Percentiles rank a stretch among this genome's conserved stretches.
phyloP scores from a whole-genome alignment of 2,329 filamentous ascomycete species.

The Trichoderma sp. region DNA sequence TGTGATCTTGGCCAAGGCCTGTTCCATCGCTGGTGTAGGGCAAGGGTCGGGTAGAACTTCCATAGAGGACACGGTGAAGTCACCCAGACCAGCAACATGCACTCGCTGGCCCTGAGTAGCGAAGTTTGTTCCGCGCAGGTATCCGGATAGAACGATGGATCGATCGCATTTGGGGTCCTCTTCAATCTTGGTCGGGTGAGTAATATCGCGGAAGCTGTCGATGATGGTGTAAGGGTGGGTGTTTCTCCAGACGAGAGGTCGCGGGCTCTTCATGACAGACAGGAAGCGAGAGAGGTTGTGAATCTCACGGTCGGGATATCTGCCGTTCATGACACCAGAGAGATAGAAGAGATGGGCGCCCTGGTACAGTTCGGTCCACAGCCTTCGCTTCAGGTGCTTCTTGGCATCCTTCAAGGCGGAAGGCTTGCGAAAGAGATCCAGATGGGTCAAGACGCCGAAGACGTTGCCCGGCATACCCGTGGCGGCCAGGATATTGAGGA shows the following conservation, averaged over 20 bases:
- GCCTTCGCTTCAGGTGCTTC: slow-evolving; percentile 90
- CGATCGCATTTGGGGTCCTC: slow-evolving; percentile 87
- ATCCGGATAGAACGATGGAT: slow-evolving; percentile 88
- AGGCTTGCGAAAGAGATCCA: slow-evolving; percentile 93
- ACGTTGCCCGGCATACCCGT: slow-evolving; percentile 99
- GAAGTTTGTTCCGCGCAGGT: slow-evolving; percentile 93
- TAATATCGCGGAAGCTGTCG: slow-evolving; percentile 93
- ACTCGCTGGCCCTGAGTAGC: slow-evolving; percentile 81
- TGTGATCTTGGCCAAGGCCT: slow-evolving; percentile 78
- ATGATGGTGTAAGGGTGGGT: slow-evolving; percentile 92
- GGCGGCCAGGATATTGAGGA: slow-evolving; percentile 87
- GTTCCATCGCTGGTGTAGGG: slow-evolving; percentile 88
- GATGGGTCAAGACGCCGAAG: slow-evolving; percentile 93
- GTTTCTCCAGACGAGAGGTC: slow-evolving; percentile 95
- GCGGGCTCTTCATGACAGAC: slow-evolving; percentile 98
- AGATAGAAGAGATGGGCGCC: slow-evolving; percentile 97
- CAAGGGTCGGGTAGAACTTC: slow-evolving; percentile 92
- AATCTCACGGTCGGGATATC: slow-evolving; percentile 94
- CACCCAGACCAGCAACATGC: slow-evolving; percentile 89
- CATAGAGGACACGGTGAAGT: slow-evolving; percentile 79
- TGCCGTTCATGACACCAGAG: slow-evolving; percentile 92
- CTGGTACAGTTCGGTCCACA: slow-evolving; percentile 97
- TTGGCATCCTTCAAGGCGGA: slow-evolving; percentile 91
- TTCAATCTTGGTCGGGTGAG: slow-evolving; percentile 88
- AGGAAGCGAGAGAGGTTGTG: slow-evolving; percentile 94